A percentile compares a stretch with the other conserved stretches of the same genome.
phyloP scores from a whole-genome alignment of 192 early-diverging fungal genomes.

The Coemansia sp. region DNA sequence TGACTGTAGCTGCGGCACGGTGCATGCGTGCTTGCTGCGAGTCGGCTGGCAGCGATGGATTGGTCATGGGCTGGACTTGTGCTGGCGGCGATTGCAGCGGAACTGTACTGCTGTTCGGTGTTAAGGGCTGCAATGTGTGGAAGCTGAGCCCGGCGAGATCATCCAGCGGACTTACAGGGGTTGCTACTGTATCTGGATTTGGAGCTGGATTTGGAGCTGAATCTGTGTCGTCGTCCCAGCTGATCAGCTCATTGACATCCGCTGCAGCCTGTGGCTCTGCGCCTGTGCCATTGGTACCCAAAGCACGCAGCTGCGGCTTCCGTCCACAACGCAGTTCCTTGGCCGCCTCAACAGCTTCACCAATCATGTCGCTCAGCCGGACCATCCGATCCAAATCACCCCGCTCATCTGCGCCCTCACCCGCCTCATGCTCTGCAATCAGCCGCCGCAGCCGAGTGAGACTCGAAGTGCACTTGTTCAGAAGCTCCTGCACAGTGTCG shows the following conservation, averaged over 20 bases:
- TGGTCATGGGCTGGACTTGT: conserved; percentile 38
- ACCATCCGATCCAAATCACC: conserved; percentile 40
- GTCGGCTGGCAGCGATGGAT: conserved; percentile 44
- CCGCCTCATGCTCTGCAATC: conserved; percentile 30
- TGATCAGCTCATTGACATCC: conserved; percentile 25
- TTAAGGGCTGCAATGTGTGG: conserved; percentile 1
- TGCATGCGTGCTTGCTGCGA: conserved; percentile 36
- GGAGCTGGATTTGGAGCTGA: neutral
- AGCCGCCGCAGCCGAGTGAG: conserved; percentile 41
- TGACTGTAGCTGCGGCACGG: conserved; percentile 10
- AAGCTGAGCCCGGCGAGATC: conserved; percentile 47
- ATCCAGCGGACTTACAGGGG: conserved; percentile 23
- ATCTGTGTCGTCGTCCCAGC: conserved; percentile 21
- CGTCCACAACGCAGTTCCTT: conserved; percentile 36
- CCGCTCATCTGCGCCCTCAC: conserved; percentile 15
- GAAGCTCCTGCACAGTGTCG: conserved; percentile 36
- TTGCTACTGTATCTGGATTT: neutral
- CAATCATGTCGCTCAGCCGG: conserved; percentile 42
- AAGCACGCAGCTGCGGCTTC: conserved; percentile 17
- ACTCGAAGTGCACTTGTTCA: conserved; percentile 38
- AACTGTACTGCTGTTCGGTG: neutral
- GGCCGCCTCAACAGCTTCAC: conserved; percentile 33
- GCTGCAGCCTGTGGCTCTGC: neutral
- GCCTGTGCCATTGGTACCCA: neutral
- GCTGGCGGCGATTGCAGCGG: neutral